Base-by-base conservation (phyloP, 1,139 yeast species). In the Arxiozyma telluris region DNA sequence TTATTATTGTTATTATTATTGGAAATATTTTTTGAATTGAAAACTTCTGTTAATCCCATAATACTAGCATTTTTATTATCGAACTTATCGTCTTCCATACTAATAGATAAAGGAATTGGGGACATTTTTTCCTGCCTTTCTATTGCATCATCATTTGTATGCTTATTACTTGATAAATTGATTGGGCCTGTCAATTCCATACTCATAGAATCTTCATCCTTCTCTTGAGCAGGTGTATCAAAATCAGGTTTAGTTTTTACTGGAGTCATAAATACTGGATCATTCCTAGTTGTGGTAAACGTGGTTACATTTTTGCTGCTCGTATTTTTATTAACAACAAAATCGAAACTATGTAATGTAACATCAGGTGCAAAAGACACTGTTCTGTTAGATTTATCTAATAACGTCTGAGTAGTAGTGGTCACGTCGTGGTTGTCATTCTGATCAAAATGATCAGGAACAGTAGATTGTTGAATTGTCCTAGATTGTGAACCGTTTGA, bases 361-460 rank as follows among this genome's bases (percentile, higher is more conserved):
- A 84, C 90, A 61, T 84, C 90, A 1, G 88, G 88, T 1, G 89
- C 88, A 72, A 84, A 84, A 0, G 88, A 83, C 0, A 84, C 90
- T 42, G 90, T 68, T 59, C 90, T 71, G 44, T 57, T 60, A 2
- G 52, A 51, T 51, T 57, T 63, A 18, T 38, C 42, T 38, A 46
- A 22, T 17, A 17, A n/a, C 22, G 39, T 34, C 39, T 46, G 49
- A 15, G 43, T 30, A 8, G 15, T 34, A 7, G 49, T 38, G n/a
- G 49, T 46, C 5, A 46, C 7, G 7, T 46, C 49, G 15, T 46
- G 30, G 30, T 8, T 27, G 7, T 27, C 30, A 27, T 27, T 27
- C 11, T 27, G 39, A 34, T 34, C 39, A 34, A 15, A 15, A 12
- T 15, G 39, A 34, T 12, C n/a, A 34, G 39, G n/a, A 34, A 34